Base-by-base conservation (phyloP, 2,329 filamentous ascomycete species). In the Gaeumannomyces sp. region DNA sequence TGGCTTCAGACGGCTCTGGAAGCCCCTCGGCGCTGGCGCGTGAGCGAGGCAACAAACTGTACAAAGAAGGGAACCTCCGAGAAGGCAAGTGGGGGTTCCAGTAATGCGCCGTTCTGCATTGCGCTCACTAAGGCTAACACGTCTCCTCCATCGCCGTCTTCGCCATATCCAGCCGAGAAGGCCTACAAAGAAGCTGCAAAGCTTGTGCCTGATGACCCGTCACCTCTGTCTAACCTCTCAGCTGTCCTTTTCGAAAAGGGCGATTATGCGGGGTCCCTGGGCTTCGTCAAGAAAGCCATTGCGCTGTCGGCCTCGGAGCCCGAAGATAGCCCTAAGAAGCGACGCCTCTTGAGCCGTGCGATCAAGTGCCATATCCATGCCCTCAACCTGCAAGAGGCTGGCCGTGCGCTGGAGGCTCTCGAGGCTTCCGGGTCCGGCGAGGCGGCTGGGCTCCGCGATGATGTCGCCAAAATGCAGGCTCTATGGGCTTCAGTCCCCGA, bases 181-280 rank as follows among this genome's bases (percentile, higher is more conserved):
- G 62, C 61, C 19, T 70, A 67, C 58, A 64, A 68, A 19, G 61
- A 63, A 10, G 68, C 69, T 13, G 66, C 66, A 14, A 22, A 16
- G 0, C 57, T 70, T 50, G 45, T 16, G 19, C 45, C 45, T n/a
- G 45, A 50, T 50, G 45, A 50, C 45, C 45, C 45, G 2, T 33
- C 64, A 1, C 69, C 69, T 3, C 28, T 68, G 22, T 68, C 69
- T 2, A 71, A 71, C 60, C 63, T 70, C 10, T 70, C 70, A 3
- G 66, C 67, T 50, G 66, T 70, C 61, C 67, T 67, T 60, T 71
- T 69, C 27, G 69, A 71, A 63, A 66, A 65, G 60, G 69, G 71
- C 27, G 60, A 69, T 50, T 50, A 50, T 50, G 45, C 16, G 16
- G 45, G n/a, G 70, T 71, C 45, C 10, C 59, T 65, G 57, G 38